Percentiles rank a stretch among this genome's conserved stretches.
Conservation (phyloP, 139 green algal genomes). For the Coelastrella sp. region DNA sequence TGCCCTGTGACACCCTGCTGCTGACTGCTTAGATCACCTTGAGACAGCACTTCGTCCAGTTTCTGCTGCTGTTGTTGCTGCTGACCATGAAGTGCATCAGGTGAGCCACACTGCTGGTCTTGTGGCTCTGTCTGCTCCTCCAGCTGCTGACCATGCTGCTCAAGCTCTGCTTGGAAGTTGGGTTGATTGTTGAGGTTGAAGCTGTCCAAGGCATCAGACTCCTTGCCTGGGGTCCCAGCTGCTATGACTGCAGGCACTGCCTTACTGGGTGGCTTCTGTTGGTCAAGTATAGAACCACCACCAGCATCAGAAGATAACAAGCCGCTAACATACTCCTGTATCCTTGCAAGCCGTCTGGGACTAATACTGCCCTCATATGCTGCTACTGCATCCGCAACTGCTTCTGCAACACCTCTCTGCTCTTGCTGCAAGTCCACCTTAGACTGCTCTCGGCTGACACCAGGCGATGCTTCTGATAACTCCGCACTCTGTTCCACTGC, state of each 20-base stretch:
- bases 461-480: not conserved
- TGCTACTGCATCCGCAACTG: constrained; percentile 1
- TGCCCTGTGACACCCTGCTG: too few species aligned
- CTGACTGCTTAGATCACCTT: too few species aligned
- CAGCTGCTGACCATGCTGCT: constrained; percentile 30
- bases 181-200: constrained; percentile 28
- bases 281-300: not conserved
- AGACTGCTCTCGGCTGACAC: not conserved
- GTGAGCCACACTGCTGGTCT: not conserved
- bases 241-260: not conserved
- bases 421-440: not conserved
- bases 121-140: not conserved
- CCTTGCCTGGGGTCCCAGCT: not conserved
- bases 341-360: not conserved
- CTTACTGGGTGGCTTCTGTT: not conserved
- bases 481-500: not conserved
- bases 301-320: not conserved
- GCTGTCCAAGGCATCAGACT: not conserved
- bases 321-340: constrained; percentile 29
- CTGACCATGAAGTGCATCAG: not conserved
- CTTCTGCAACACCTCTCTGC: not conserved
- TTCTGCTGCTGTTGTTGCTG: not conserved
- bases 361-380: constrained; percentile 42
- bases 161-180: constrained; percentile 16
- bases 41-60: too few species aligned